These are phyloP conservation scores for Byssochlamys sp. DNA, from an alignment of 2,329 filamentous ascomycete genomes.

Conservation along the genomic window DNA sequence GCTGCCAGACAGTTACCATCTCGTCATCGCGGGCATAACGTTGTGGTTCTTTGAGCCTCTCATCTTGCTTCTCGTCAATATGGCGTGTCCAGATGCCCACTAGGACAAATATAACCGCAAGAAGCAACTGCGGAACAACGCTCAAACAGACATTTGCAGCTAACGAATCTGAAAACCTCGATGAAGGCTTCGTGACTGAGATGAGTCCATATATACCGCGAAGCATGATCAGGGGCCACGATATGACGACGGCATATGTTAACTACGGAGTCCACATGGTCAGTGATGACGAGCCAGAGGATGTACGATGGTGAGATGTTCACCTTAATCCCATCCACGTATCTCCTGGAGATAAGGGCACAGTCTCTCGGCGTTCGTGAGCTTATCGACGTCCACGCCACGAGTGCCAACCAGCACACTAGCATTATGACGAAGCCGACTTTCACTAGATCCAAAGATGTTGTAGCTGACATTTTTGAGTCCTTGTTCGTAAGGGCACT, in stretches of 20 bases:
- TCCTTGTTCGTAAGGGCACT: neutral
- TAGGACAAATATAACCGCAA: neutral
- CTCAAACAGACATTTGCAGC: neutral
- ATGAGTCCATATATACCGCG: neutral
- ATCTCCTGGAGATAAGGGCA: neutral
- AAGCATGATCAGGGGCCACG: neutral
- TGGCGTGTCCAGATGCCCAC: neutral
- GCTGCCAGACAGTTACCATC: neutral
- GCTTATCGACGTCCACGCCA: neutral
- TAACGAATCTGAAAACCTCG: neutral
- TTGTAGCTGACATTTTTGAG: neutral
- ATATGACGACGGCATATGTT: neutral
- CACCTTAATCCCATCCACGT: neutral
- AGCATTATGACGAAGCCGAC: neutral
- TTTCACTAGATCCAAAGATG: neutral
- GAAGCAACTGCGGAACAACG: neutral
- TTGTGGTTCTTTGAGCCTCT: neutral
- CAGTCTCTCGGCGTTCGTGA: neutral
- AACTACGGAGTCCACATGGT: neutral
- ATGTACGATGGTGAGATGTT: neutral
- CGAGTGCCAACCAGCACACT: neutral
- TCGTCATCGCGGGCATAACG: neutral
- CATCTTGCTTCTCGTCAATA: neutral
- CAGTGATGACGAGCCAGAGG: neutral
- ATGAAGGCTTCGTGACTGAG: neutral